phyloP scores from a whole-genome alignment of 2,329 filamentous ascomycete species.

The Venturia aucupariae region DNA sequence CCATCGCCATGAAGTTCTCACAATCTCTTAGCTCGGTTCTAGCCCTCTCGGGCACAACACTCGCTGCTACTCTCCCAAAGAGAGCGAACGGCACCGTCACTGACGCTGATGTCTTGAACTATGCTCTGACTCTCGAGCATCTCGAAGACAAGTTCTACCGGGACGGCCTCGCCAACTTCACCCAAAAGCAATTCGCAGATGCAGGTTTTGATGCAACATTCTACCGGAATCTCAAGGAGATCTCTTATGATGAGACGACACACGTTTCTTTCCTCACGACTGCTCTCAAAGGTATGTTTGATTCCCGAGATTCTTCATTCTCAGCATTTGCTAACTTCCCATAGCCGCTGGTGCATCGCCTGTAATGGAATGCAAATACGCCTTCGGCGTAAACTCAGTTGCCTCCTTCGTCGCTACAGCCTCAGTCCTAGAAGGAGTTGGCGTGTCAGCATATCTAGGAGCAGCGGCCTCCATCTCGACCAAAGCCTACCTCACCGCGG shows the following conservation, averaged over 20 bases:
- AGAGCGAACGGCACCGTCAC: not conserved
- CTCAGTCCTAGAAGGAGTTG: constrained; percentile 46
- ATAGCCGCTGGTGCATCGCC: constrained; percentile 39
- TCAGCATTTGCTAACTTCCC: constrained; percentile 7
- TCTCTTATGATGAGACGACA: constrained; percentile 47
- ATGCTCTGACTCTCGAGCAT: constrained; percentile 37
- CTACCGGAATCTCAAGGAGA: constrained; percentile 49
- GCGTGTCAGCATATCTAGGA: constrained; percentile 52
- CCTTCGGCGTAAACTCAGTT: constrained; percentile 42
- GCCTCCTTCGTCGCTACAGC: constrained; percentile 44
- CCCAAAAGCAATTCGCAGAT: constrained; percentile 40
- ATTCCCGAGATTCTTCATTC: not conserved
- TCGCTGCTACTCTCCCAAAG: not conserved
- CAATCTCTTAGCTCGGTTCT: not conserved
- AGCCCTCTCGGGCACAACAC: not conserved
- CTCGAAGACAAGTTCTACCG: constrained; percentile 56
- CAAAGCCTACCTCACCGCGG: constrained; percentile 50
- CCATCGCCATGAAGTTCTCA: not conserved
- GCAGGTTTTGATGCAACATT: constrained; percentile 43
- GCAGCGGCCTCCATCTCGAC: constrained; percentile 50
- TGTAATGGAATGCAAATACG: constrained; percentile 47
- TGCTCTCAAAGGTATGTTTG: constrained; percentile 24
- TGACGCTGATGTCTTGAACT: constrained; percentile 28
- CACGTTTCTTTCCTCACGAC: constrained; percentile 50
- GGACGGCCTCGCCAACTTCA: constrained; percentile 50